Conservation (phyloP, 225 moss, liverwort and hornwort genomes). For the Ulota crispa region DNA sequence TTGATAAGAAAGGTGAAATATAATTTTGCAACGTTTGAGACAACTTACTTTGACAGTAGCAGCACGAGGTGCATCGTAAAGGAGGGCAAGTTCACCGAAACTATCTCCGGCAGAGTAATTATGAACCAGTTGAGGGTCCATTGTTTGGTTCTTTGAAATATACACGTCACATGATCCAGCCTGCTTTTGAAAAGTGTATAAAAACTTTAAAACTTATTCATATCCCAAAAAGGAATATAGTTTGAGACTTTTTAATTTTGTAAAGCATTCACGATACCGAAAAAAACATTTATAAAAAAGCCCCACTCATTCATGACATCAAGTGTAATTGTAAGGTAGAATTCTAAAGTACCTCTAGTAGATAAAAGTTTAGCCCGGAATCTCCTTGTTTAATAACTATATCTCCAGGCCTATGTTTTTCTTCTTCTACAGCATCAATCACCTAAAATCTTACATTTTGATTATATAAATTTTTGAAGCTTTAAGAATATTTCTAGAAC, state of each 20-base stretch:
- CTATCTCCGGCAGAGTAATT: constrained; percentile 77
- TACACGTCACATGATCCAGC: constrained; percentile 80
- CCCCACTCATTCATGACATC: rapidly evolving
- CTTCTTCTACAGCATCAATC: constrained; percentile 80
- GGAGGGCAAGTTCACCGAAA: constrained; percentile 93
- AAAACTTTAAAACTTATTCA: not conserved
- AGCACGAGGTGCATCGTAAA: constrained; percentile 84
- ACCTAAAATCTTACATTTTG: constrained; percentile 31
- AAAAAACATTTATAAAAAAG: too few relatives aligned
- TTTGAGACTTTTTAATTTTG: too few relatives aligned
- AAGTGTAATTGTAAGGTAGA: rapidly evolving
- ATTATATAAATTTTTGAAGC: too few relatives aligned
- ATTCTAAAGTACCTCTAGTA: constrained; percentile 59
- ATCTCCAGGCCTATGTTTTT: constrained; percentile 57
- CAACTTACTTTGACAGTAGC: constrained; percentile 69
- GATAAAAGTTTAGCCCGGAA: constrained; percentile 67
- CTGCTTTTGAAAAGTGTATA: constrained; percentile 25
- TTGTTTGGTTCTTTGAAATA: constrained; percentile 34
- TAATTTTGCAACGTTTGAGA: too few relatives aligned
- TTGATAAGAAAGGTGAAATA: too few relatives aligned
- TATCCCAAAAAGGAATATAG: rapidly evolving
- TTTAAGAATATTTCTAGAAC: too few relatives aligned
- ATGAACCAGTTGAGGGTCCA: constrained; percentile 59
- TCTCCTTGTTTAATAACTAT: constrained; percentile 81
- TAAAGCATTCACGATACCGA: too few relatives aligned